Conservation (phyloP, 2,329 filamentous ascomycete genomes). For the Penicillium capsulatum region DNA sequence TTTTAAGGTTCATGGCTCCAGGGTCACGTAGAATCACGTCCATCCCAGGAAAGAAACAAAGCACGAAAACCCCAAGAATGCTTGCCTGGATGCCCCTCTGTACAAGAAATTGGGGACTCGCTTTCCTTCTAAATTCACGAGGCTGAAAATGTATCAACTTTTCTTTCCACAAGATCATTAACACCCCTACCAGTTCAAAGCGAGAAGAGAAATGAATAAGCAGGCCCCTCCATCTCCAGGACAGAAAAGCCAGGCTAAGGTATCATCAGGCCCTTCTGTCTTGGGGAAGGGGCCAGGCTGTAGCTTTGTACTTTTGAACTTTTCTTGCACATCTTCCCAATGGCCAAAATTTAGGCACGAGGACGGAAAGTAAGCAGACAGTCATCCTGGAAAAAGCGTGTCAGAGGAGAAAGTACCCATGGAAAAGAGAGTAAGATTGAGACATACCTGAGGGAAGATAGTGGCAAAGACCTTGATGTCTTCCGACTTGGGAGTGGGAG, state of each 20-base stretch:
- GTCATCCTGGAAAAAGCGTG: slow-evolving; percentile 63
- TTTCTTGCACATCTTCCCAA: too few species aligned
- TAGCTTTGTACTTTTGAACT: slow-evolving; percentile 15
- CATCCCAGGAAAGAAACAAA: slow-evolving; percentile 6
- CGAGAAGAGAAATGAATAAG: slow-evolving; percentile 13
- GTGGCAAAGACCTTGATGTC: slow-evolving; percentile 98
- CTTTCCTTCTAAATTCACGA: slow-evolving; percentile 1
- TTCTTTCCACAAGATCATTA: slow-evolving; percentile 4
- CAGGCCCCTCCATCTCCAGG: slow-evolving; percentile 20
- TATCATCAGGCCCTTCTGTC: slow-evolving; percentile 18
- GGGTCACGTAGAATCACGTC: slow-evolving; percentile 7
- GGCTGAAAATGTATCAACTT: slow-evolving; percentile 1
- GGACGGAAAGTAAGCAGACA: slow-evolving; percentile 70
- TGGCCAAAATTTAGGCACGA: slow-evolving; percentile 36
- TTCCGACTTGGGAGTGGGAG: slow-evolving; percentile 76
- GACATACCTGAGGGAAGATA: slow-evolving; percentile 82
- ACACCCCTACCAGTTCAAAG: slow-evolving; percentile 12
- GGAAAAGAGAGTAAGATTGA: neutral
- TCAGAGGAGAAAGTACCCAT: slow-evolving; percentile 19
- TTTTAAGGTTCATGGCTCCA: slow-evolving; percentile 20
- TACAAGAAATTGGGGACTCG: slow-evolving; percentile 10
- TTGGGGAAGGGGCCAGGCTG: slow-evolving; percentile 13
- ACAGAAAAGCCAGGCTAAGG: slow-evolving; percentile 18
- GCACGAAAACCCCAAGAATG: slow-evolving; percentile 12
- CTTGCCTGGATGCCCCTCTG: slow-evolving; percentile 11